phyloP scores from a whole-genome alignment of 306 rosid species.

The Cicer chorassanicum region DNA sequence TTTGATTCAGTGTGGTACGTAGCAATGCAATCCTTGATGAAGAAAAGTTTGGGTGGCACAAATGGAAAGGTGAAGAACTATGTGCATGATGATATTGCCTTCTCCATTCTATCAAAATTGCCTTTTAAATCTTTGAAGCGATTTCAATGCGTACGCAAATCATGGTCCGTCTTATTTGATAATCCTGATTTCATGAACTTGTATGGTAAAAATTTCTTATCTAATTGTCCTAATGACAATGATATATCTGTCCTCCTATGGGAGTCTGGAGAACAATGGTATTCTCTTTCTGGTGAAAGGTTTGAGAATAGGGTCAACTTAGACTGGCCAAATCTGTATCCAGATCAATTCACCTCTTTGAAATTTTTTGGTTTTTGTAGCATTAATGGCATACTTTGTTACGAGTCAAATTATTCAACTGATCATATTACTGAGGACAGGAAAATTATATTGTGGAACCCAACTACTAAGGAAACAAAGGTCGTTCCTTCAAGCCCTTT shows the following conservation, averaged over 20 bases:
- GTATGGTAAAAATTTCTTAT: background rate
- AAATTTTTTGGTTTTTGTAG: background rate
- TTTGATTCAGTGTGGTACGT: too few species aligned
- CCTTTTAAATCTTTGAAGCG: background rate
- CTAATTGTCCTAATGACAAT: background rate
- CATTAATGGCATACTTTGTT: background rate
- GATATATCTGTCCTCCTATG: too few species aligned
- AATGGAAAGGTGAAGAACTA: background rate
- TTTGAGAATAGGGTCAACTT: background rate
- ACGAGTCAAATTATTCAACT: too few species aligned
- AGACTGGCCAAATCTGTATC: background rate
- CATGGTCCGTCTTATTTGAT: background rate
- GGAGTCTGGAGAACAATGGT: too few species aligned
- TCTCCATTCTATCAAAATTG: background rate
- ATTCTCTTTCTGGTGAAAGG: background rate
- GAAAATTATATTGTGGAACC: background rate
- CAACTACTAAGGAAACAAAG: background rate
- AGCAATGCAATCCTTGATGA: too few species aligned
- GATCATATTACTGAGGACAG: background rate
- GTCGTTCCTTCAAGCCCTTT: background rate
- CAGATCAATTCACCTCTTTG: background rate
- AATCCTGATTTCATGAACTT: background rate
- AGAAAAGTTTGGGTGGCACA: background rate
- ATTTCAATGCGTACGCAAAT: background rate
- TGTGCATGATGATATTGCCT: background rate